Evolutionary conservation across 352 stramenopile species (phyloP).

Genomic region (Globisporangium echinulatum): DNA sequence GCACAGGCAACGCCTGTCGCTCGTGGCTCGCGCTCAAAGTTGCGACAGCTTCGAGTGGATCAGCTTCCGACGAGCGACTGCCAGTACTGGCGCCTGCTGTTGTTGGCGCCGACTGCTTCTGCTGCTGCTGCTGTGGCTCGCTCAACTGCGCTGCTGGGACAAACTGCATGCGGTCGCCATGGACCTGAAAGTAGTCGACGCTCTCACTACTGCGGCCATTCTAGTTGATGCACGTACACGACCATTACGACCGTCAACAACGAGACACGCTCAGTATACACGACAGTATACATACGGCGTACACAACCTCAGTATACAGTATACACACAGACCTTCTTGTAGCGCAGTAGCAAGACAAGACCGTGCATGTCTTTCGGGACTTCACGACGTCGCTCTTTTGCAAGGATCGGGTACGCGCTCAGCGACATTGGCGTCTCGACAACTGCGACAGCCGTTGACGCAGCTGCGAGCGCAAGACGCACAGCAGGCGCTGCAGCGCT

Average conservation of each 20-base stretch:
- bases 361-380: conserved; percentile 59
- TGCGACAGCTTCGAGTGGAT: no score
- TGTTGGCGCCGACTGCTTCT: neutral
- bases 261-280: neutral
- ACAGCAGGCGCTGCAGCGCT: conserved; percentile 15
- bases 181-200: conserved; percentile 55
- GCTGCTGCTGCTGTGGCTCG: neutral
- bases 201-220: conserved; percentile 59
- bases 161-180: conserved; percentile 22
- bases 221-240: conserved; percentile 18
- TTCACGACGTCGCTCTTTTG: conserved; percentile 49
- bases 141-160: conserved; percentile 3
- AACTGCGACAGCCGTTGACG: conserved; percentile 40
- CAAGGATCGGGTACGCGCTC: conserved; percentile 42
- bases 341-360: conserved; percentile 44
- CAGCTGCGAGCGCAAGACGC: conserved; percentile 22
- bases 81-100: conserved; percentile 18
- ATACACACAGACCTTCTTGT: conserved; percentile 47
- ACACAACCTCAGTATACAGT: no score
- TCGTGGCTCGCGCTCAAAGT: no score
- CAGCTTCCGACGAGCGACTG: neutral
- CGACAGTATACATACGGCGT: no score
- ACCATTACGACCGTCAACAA: neutral
- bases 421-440: conserved; percentile 59
- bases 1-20: conserved; percentile 11